Conservation (phyloP, 495 filamentous ascomycete genomes). For the Penicillium steckii region DNA sequence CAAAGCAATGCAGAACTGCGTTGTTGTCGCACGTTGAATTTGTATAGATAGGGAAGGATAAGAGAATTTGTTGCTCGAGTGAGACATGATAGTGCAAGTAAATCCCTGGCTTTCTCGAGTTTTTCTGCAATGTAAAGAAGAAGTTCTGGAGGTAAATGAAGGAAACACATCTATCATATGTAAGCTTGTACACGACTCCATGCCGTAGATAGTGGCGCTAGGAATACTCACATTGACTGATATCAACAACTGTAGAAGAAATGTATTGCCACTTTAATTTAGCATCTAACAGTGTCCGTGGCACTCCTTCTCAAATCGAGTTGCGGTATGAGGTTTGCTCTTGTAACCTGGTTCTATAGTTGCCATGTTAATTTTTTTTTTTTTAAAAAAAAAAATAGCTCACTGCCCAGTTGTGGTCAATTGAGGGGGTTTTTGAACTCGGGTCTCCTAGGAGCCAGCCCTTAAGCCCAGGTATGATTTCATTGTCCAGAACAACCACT, state of each 20-base stretch:
- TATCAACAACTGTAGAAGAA: not conserved
- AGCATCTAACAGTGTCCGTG: not conserved
- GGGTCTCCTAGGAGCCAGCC: too few relatives aligned
- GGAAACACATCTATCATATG: slow-evolving; percentile 1
- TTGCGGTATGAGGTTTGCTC: not conserved
- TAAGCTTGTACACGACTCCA: not conserved
- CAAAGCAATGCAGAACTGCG: slow-evolving; percentile 5
- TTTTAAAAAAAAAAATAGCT: too few relatives aligned
- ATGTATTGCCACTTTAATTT: not conserved
- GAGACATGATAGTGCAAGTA: not conserved
- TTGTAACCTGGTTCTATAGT: not conserved
- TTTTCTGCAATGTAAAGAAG: slow-evolving; percentile 2
- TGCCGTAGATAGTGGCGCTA: not conserved
- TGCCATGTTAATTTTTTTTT: too few relatives aligned
- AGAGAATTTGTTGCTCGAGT: not conserved
- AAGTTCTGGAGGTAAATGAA: not conserved
- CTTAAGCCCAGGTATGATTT: too few relatives aligned
- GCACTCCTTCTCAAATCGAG: not conserved
- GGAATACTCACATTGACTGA: not conserved
- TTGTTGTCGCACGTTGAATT: not conserved
- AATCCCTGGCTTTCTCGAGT: not conserved
- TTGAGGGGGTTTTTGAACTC: too few relatives aligned
- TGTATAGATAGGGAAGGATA: not conserved
- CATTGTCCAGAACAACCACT: too few relatives aligned
- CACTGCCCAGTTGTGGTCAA: too few relatives aligned